phyloP scores from a whole-genome alignment of 73 alveolate species.

The Tetrahymena elliotti region DNA sequence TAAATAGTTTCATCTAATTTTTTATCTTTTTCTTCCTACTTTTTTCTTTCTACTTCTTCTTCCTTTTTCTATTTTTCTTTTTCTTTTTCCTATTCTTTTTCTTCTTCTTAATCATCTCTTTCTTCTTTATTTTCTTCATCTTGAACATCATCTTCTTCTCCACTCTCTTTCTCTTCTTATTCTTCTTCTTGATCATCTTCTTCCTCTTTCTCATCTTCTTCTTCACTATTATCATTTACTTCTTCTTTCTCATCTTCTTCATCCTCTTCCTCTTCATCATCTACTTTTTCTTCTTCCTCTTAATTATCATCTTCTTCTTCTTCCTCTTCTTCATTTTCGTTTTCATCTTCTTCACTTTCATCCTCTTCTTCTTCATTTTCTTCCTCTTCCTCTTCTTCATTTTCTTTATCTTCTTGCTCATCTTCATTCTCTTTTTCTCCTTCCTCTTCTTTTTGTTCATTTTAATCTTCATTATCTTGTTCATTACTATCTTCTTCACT shows the following conservation, averaged over 20 bases:
- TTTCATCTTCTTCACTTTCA: not conserved
- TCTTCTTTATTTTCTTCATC: constrained; percentile 19
- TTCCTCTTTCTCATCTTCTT: not conserved
- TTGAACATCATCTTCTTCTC: not conserved
- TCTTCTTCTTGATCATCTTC: not conserved
- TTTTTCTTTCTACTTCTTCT: not conserved
- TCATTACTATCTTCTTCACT: not conserved
- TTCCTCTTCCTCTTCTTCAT: not conserved
- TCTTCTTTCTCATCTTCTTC: not conserved
- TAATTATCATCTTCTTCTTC: not conserved
- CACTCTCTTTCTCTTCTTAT: not conserved
- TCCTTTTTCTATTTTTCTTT: not conserved
- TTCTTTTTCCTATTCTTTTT: constrained; percentile 1
- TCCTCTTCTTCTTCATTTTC: not conserved
- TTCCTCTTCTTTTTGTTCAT: not conserved
- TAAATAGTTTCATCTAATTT: not conserved
- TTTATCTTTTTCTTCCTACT: not conserved
- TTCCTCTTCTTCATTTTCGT: not conserved
- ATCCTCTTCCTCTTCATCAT: not conserved
- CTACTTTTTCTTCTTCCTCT: not conserved
- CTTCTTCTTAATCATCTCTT: constrained; percentile 24
- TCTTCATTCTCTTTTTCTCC: not conserved
- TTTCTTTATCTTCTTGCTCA: not conserved
- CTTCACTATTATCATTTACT: not conserved
- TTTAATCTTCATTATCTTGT: not conserved